These are phyloP conservation scores for Diaporthe destruens DNA, from an alignment of 2,329 filamentous ascomycete species.

Conservation along the genomic window DNA sequence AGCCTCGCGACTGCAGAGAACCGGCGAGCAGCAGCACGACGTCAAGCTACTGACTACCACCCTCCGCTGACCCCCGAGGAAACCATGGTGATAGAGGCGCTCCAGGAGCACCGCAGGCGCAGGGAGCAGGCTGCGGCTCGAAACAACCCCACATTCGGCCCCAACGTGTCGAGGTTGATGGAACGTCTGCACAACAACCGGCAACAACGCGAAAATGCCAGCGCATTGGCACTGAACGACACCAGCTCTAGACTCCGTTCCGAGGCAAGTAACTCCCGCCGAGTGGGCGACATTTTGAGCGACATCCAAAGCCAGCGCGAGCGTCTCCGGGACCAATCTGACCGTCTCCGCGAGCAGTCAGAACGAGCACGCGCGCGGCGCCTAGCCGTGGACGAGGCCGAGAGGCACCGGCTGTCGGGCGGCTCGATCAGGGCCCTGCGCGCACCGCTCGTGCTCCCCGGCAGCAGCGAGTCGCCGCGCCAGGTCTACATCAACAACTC, in stretches of 20 bases:
- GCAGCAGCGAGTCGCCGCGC: slow-evolving; percentile 24
- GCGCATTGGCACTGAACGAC: slow-evolving; percentile 16
- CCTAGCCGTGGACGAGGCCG: slow-evolving; percentile 32
- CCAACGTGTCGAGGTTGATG: slow-evolving; percentile 36
- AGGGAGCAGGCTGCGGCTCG: slow-evolving; percentile 55
- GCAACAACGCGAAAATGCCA: slow-evolving; percentile 22
- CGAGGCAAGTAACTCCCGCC: slow-evolving; percentile 40
- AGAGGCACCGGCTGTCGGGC: slow-evolving; percentile 26
- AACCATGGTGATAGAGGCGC: slow-evolving; percentile 67
- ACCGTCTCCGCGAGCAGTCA: slow-evolving; percentile 36
- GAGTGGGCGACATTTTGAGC: slow-evolving; percentile 55
- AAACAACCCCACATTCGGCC: slow-evolving; percentile 22
- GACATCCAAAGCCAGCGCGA: slow-evolving; percentile 55
- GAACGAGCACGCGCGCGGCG: slow-evolving; percentile 40
- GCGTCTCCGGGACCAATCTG: slow-evolving; percentile 50
- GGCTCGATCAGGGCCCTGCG: slow-evolving; percentile 28
- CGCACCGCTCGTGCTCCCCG: slow-evolving; percentile 24
- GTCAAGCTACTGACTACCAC: slow-evolving; percentile 59
- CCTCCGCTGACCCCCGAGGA: slow-evolving; percentile 67
- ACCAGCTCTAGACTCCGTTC: slow-evolving; percentile 25
- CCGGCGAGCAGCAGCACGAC: slow-evolving; percentile 48
- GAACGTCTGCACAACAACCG: slow-evolving; percentile 38
- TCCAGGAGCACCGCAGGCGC: slow-evolving; percentile 66
- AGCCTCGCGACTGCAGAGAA: slow-evolving; percentile 48
- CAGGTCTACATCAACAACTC: slow-evolving; percentile 35